Base-by-base conservation (phyloP, 2,329 filamentous ascomycete genomes). In the Colletotrichum cereale region DNA sequence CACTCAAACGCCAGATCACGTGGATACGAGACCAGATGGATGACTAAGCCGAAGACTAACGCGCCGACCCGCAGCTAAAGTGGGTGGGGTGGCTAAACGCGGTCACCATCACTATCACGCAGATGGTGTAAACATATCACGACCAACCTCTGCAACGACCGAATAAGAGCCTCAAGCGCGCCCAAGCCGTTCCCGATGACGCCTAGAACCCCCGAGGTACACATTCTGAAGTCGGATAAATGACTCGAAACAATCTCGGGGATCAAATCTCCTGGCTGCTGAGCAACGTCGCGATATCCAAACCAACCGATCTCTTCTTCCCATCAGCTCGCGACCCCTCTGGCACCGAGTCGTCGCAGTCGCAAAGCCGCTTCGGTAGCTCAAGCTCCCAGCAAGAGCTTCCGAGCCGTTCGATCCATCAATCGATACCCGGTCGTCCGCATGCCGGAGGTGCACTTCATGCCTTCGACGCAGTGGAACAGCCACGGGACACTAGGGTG, bases 171-270 rank as follows among this genome's bases (percentile, higher is more conserved):
- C 52, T 69, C 52, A 50, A 42, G 34, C 24, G 24, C 52, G 26
- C 65, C 31, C 31, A 47, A 52, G 40, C 29, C 61, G 53, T 67
- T 29, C 42, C 62, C 66, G 38, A 74, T 74, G 72, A 73, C 47
- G 72, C 40, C 38, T 34, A 48, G 55, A 16, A 64, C 2, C 44
- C 56, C 52, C 55, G 58, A 53, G 34, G 65, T 60, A 31, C 10
- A 70, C 34, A 47, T 36, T 36, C 31, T 47, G 53, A 57, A 72
- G 76, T 80, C 80, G 84, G 78, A 83, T 86, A 86, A 83, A 90
- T 90, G 88, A 90, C 88, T 83, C 87, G 86, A 78, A 89, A 90
- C 81, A 90, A 90, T 77, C 84, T 90, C 72, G 79, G 81, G 75
- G 84, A 87, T 77, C 86, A 90, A 78, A 81, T 90, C 75, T 82